Percentiles rank a stretch among this genome's conserved stretches.
These are phyloP conservation scores for Paradendryphiella salina DNA, from an alignment of 2,329 filamentous ascomycete genomes.

Conservation along the genomic window DNA sequence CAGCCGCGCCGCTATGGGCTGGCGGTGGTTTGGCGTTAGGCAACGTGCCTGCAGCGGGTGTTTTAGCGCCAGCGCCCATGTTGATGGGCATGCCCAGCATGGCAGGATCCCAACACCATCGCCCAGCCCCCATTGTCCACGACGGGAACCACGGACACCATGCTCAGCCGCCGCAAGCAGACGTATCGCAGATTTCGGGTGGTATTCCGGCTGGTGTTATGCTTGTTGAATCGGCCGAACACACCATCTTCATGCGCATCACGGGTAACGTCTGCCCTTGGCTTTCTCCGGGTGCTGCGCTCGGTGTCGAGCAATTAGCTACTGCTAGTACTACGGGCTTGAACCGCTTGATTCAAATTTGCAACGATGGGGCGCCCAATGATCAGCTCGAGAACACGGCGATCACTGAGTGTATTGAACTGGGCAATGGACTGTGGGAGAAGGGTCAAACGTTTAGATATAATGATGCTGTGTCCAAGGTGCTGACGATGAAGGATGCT, in stretches of 20 bases:
- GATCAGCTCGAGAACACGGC: slow-evolving; percentile 37
- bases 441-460: slow-evolving; percentile 43
- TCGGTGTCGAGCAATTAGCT: slow-evolving; percentile 34
- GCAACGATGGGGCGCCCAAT: slow-evolving; percentile 21
- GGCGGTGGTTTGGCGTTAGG: slow-evolving; percentile 29
- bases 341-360: slow-evolving; percentile 39
- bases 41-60: slow-evolving; percentile 23
- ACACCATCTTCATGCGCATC: slow-evolving; percentile 35
- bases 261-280: slow-evolving; percentile 37
- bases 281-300: slow-evolving; percentile 30
- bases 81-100: slow-evolving; percentile 17
- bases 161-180: slow-evolving; percentile 29
- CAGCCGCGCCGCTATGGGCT: slow-evolving; percentile 30
- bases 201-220: slow-evolving; percentile 35
- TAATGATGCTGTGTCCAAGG: slow-evolving; percentile 35
- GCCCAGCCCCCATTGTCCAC: slow-evolving; percentile 28
- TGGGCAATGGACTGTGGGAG: slow-evolving; percentile 41
- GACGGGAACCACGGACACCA: slow-evolving; percentile 27
- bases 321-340: slow-evolving; percentile 29
- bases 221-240: slow-evolving; percentile 30
- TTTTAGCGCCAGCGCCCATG: slow-evolving; percentile 14
- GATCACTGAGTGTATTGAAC: slow-evolving; percentile 41
- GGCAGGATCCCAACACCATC: slow-evolving; percentile 20
- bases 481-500: slow-evolving; percentile 39
- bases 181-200: slow-evolving; percentile 31